A percentile compares a stretch with the other conserved stretches of the same genome.
Evolutionary conservation across 176 grass and related monocot genomes (phyloP).

Genomic region (Phragmites australis): DNA sequence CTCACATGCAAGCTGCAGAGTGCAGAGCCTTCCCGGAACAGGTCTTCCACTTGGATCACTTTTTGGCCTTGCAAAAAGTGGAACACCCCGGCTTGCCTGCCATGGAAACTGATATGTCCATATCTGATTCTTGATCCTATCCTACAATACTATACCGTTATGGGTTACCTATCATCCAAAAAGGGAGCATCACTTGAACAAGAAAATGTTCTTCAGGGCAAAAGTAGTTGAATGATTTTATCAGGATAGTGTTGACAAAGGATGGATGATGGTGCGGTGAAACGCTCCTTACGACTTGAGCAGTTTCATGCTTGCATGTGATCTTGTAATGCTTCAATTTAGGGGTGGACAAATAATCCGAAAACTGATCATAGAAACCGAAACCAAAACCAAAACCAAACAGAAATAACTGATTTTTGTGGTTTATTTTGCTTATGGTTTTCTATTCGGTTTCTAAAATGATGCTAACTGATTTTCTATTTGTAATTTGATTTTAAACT

Average conservation of each 20-base stretch:
- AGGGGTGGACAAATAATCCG: no score
- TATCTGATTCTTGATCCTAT: neutral
- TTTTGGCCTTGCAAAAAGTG: neutral
- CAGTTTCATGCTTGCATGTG: neutral
- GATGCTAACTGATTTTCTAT: no score
- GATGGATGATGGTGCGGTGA: neutral
- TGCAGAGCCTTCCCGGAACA: neutral
- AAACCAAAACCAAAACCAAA: no score
- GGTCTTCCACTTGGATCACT: neutral
- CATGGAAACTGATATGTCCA: neutral
- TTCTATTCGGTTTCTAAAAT: no score
- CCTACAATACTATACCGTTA: neutral
- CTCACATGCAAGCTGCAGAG: conserved; percentile 22
- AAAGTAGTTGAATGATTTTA: neutral
- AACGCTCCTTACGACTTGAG: neutral
- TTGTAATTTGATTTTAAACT: no score
- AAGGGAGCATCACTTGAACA: neutral
- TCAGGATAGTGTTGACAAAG: no score
- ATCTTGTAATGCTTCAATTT: neutral
- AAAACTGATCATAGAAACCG: no score
- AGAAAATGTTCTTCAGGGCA: neutral
- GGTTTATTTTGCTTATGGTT: no score
- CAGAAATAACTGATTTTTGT: no score
- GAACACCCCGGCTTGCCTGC: neutral
- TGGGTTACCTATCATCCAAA: neutral